phyloP scores from a whole-genome alignment of 495 filamentous ascomycete genomes.

The Thozetella sp. region DNA sequence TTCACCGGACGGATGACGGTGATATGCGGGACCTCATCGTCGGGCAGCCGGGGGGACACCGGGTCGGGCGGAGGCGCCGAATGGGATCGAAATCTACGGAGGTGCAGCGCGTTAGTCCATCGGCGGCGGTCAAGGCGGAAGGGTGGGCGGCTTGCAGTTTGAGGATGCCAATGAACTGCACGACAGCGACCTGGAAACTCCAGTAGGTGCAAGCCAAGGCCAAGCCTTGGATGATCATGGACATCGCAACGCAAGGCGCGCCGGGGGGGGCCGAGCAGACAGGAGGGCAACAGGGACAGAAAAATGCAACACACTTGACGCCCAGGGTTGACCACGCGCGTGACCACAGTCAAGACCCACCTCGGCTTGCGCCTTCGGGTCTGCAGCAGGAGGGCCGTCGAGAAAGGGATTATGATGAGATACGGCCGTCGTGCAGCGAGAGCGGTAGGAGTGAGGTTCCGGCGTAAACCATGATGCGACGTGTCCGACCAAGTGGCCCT shows the following conservation, averaged over 20 bases:
- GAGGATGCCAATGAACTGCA: constrained; percentile 51
- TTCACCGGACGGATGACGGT: constrained; percentile 93
- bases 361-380: too few species aligned
- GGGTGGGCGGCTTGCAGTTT: constrained; percentile 39
- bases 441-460: too few species aligned
- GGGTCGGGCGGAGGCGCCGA: constrained; percentile 41
- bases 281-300: background rate
- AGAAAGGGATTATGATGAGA: too few species aligned
- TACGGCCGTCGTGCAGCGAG: too few species aligned
- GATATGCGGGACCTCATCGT: constrained; percentile 70
- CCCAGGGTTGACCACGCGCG: background rate
- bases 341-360: too few species aligned
- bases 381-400: too few species aligned
- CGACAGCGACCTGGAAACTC: constrained; percentile 46
- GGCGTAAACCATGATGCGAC: too few species aligned
- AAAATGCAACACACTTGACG: background rate
- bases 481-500: too few species aligned
- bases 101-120: constrained; percentile 10
- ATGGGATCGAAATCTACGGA: constrained; percentile 50
- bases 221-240: constrained; percentile 33
- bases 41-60: constrained; percentile 41
- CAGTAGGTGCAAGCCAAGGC: constrained; percentile 49
- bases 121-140: background rate
- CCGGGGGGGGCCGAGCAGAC: constrained; percentile 2
- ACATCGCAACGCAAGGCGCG: constrained; percentile 32